Percentiles rank a stretch among this genome's conserved stretches.
Evolutionary conservation across 768 basidiomycete genomes (phyloP).

Genomic region (Dictyophora rubrovolvata): DNA sequence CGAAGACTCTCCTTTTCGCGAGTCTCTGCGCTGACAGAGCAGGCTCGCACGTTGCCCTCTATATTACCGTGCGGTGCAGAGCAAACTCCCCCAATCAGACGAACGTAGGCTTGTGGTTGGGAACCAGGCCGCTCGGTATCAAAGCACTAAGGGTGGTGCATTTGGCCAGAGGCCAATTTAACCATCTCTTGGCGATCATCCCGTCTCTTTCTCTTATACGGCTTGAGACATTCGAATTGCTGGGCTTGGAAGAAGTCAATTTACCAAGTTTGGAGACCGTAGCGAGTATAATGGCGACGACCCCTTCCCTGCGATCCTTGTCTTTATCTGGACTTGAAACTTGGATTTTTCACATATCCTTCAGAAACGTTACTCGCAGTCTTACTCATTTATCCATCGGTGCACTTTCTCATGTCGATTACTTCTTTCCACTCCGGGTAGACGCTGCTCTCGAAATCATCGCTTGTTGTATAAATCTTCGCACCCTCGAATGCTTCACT

Average conservation of each 20-base stretch:
- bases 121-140: not conserved
- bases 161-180: not conserved
- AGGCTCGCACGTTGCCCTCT: not conserved
- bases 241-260: not conserved
- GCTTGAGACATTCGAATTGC: not conserved
- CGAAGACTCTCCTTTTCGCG: not conserved
- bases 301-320: not conserved
- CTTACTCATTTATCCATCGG: slow-evolving; percentile 5
- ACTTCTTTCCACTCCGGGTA: slow-evolving; percentile 1
- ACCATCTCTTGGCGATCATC: not conserved
- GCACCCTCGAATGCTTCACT: not conserved
- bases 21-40: not conserved
- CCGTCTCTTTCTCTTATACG: not conserved
- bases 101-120: not conserved
- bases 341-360: not conserved
- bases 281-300: not conserved
- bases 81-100: not conserved
- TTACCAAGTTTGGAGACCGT: not conserved
- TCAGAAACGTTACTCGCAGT: not conserved
- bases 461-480: not conserved
- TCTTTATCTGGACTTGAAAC: not conserved
- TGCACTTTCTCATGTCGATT: not conserved
- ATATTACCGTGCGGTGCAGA: not conserved
- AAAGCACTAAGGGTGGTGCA: not conserved
- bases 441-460: slow-evolving; percentile 1